phyloP scores from a whole-genome alignment of 1,284 basidiomycete genomes.

The Sanghuangporus baumii region DNA sequence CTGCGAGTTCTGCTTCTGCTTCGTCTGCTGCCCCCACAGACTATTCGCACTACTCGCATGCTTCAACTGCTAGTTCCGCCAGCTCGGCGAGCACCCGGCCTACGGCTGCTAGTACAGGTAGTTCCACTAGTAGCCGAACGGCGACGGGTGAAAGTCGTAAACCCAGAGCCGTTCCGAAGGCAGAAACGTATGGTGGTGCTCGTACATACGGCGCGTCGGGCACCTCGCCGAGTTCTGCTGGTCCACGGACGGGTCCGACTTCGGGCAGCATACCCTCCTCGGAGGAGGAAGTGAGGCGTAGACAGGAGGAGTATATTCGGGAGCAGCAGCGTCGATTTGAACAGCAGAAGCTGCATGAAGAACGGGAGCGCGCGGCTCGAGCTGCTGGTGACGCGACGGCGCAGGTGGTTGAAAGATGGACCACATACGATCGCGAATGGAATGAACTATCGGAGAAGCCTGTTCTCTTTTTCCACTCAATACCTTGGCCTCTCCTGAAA shows the following conservation, averaged over 20 bases:
- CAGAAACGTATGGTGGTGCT: neutral
- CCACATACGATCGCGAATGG: slow-evolving; percentile 56
- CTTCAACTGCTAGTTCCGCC: slow-evolving; percentile 14
- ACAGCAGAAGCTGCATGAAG: slow-evolving; percentile 46
- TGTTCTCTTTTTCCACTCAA: slow-evolving; percentile 19
- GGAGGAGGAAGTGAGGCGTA: slow-evolving; percentile 38
- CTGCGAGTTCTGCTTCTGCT: slow-evolving; percentile 12
- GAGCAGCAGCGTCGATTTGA: slow-evolving; percentile 55
- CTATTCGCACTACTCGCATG: slow-evolving; percentile 9
- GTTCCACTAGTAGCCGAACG: slow-evolving; percentile 5
- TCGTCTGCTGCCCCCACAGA: slow-evolving; percentile 13
- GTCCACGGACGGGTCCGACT: slow-evolving; percentile 7
- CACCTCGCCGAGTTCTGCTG: slow-evolving; percentile 23
- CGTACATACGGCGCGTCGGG: neutral
- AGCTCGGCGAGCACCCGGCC: slow-evolving; percentile 9
- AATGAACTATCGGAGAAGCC: slow-evolving; percentile 31
- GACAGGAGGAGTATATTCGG: slow-evolving; percentile 49
- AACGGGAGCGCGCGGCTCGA: slow-evolving; percentile 30
- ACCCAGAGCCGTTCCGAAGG: neutral
- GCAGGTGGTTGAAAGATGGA: slow-evolving; percentile 46
- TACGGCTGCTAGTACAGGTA: neutral
- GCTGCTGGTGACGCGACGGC: slow-evolving; percentile 34
- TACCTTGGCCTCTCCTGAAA: slow-evolving; percentile 69
- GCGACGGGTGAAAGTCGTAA: slow-evolving; percentile 1
- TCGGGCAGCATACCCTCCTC: slow-evolving; percentile 14